Percentiles rank a stretch among this genome's conserved stretches.
These are phyloP conservation scores for Lipomyces yamanashiensis DNA, from an alignment of 805 yeast genomes.

Conservation along the genomic window DNA sequence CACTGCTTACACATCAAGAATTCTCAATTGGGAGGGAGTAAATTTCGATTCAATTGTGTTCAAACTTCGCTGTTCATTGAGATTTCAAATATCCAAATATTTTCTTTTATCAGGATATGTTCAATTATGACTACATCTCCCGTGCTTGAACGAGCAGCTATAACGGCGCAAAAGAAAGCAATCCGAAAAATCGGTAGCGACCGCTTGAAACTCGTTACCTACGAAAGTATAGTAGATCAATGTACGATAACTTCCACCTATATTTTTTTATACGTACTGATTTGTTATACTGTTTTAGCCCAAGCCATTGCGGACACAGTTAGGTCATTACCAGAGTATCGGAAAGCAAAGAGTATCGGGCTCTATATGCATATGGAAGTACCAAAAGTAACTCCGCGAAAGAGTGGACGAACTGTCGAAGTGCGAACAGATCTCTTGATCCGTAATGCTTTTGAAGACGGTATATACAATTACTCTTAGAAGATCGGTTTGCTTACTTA, in stretches of 20 bases:
- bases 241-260: slow-evolving; percentile 6
- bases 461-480: slow-evolving; percentile 46
- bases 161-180: background rate
- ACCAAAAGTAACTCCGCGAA: slow-evolving; percentile 19
- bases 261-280: background rate
- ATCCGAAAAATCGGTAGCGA: slow-evolving; percentile 2
- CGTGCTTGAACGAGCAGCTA: background rate
- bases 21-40: no score
- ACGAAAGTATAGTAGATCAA: slow-evolving; percentile 10
- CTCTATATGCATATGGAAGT: slow-evolving; percentile 76
- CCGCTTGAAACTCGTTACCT: background rate
- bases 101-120: background rate
- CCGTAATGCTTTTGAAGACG: slow-evolving; percentile 53
- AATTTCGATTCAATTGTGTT: no score
- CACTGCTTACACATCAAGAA: no score
- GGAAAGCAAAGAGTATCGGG: slow-evolving; percentile 57
- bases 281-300: background rate
- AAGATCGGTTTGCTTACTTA: background rate
- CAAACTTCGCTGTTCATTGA: no score
- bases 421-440: slow-evolving; percentile 64
- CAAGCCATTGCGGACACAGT: slow-evolving; percentile 37
- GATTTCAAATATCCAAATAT: background rate
- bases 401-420: slow-evolving; percentile 49
- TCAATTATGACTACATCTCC: background rate
- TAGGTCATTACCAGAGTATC: slow-evolving; percentile 48